Conservation (phyloP, 306 rosid species). For the Inga oerstediana region DNA sequence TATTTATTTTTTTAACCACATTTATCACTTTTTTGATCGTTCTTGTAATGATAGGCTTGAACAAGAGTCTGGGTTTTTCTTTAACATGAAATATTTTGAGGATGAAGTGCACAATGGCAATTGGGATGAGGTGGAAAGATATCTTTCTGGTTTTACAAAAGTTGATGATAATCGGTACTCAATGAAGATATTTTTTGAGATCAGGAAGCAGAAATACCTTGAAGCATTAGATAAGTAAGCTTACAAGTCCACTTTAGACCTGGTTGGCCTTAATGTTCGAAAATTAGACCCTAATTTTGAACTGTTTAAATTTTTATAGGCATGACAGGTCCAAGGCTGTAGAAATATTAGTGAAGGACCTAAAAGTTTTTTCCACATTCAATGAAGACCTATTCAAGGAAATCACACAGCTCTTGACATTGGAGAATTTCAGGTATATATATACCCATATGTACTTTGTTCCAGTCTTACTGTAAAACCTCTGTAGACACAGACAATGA, state of each 20-base stretch:
- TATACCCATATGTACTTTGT: background rate
- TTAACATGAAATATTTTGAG: slow-evolving; percentile 96
- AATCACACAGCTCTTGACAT: slow-evolving; percentile 90
- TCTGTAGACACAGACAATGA: slow-evolving; percentile 27
- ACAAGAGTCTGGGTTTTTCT: slow-evolving; percentile 99
- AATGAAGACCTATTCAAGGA: slow-evolving; percentile 95
- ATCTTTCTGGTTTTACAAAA: slow-evolving; percentile 96
- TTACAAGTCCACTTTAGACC: slow-evolving; percentile 26
- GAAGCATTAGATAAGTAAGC: slow-evolving; percentile 98
- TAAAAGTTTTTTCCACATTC: slow-evolving; percentile 87
- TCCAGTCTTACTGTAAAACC: slow-evolving; percentile 8
- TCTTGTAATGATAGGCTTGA: slow-evolving; percentile 63
- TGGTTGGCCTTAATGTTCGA: background rate
- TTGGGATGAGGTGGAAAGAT: slow-evolving; percentile 98
- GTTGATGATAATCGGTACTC: slow-evolving; percentile 97
- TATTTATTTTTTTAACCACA: slow-evolving; percentile 34
- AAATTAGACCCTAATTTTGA: background rate
- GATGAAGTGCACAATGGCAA: slow-evolving; percentile 98
- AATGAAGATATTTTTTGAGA: slow-evolving; percentile 98
- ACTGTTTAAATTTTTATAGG: slow-evolving; percentile 49
- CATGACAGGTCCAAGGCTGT: slow-evolving; percentile 94
- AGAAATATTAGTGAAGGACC: slow-evolving; percentile 87
- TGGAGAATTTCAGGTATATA: slow-evolving; percentile 81
- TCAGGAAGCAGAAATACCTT: slow-evolving; percentile 96
- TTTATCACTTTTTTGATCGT: slow-evolving; percentile 35